phyloP scores from a whole-genome alignment of 352 stramenopile species.

The Phytopythium litorale region DNA sequence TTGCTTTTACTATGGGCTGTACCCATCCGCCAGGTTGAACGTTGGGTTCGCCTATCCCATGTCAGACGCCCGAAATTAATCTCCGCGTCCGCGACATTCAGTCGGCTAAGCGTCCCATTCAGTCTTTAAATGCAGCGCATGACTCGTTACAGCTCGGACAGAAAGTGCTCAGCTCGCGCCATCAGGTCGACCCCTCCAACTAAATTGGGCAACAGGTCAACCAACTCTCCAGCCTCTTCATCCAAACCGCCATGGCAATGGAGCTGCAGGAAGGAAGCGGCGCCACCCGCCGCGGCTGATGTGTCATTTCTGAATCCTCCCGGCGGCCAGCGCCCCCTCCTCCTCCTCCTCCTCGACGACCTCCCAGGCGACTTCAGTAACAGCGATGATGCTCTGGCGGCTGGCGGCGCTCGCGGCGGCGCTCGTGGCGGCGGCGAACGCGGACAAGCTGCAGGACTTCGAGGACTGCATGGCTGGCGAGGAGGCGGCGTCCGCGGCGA shows the following conservation, averaged over 20 bases:
- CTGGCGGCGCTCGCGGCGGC: background rate
- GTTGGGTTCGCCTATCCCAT: background rate
- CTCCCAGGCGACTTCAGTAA: background rate
- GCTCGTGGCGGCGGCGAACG: background rate
- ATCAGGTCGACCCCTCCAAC: background rate
- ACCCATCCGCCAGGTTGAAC: background rate
- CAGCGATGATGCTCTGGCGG: background rate
- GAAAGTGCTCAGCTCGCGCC: background rate
- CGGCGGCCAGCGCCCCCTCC: background rate
- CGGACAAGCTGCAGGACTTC: slow-evolving; percentile 5
- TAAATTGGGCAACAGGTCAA: background rate
- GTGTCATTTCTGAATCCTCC: background rate
- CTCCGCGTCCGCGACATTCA: background rate
- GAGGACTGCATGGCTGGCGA: slow-evolving; percentile 6
- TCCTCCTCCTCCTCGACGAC: background rate
- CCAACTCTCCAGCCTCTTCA: background rate
- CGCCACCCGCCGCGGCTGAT: background rate
- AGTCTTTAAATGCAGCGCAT: background rate
- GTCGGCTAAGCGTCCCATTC: background rate
- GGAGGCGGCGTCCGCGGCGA: background rate
- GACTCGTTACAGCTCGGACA: background rate
- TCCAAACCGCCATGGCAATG: no score
- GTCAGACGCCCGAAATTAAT: background rate
- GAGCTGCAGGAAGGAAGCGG: no score
- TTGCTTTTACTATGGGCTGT: background rate